phyloP scores from a whole-genome alignment of 2,329 filamentous ascomycete genomes.

The Fusarium pseudocircinatum region DNA sequence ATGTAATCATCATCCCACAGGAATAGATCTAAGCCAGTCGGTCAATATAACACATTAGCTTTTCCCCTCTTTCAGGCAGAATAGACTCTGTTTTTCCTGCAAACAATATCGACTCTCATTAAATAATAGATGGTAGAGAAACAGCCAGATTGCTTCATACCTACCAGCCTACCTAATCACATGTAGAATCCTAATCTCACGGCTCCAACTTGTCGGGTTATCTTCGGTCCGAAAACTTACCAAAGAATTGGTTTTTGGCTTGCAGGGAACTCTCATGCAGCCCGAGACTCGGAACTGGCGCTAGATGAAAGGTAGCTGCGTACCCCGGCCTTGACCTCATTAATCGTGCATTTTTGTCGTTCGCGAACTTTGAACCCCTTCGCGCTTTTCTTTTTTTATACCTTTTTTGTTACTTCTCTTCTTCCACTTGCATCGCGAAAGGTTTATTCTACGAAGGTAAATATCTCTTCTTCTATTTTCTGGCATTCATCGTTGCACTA shows the following conservation, averaged over 20 bases:
- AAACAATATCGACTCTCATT: background rate
- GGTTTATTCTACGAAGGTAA: slow-evolving; percentile 10
- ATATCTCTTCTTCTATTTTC: background rate
- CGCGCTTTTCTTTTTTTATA: background rate
- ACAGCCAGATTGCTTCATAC: background rate
- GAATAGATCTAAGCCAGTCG: background rate
- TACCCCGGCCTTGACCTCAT: slow-evolving; percentile 21
- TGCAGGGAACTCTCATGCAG: slow-evolving; percentile 29
- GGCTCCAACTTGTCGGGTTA: slow-evolving; percentile 17
- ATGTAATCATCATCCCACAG: too few relatives aligned
- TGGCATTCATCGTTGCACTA: background rate
- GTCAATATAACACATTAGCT: background rate
- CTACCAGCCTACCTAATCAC: background rate
- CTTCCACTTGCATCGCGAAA: background rate
- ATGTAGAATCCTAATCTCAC: background rate
- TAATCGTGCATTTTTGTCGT: slow-evolving; percentile 24
- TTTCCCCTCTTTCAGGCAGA: background rate
- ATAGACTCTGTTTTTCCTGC: background rate
- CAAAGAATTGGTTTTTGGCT: background rate
- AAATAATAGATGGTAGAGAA: background rate
- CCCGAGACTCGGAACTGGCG: background rate
- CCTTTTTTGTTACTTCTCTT: background rate
- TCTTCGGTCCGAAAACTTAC: slow-evolving; percentile 20
- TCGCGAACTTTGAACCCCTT: slow-evolving; percentile 4
- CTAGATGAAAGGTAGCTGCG: background rate